Conservation (phyloP, 2,329 filamentous ascomycete genomes). For the Apiospora malaysiana region DNA sequence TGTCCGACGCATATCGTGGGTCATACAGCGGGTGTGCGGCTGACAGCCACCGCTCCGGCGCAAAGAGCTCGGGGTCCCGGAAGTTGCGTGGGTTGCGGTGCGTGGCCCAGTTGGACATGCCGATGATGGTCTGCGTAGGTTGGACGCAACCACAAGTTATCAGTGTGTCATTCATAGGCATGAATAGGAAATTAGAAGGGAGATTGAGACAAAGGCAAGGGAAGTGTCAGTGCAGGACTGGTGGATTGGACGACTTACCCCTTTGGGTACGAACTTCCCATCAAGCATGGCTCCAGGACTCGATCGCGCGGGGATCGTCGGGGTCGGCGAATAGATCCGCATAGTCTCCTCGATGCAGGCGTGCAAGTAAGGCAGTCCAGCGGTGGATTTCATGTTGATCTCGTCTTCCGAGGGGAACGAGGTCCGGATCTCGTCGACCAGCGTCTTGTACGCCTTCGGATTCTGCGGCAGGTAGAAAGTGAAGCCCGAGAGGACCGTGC, state of each 20-base stretch:
- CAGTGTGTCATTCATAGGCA: background rate
- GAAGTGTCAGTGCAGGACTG: too few species aligned
- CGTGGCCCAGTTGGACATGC: constrained; percentile 50
- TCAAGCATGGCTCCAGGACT: constrained; percentile 14
- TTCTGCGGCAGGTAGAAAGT: constrained; percentile 44
- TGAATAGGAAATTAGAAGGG: background rate
- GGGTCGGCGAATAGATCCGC: constrained; percentile 42
- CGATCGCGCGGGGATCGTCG: constrained; percentile 15
- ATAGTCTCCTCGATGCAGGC: constrained; percentile 46
- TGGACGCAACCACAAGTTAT: background rate
- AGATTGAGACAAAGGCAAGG: too few species aligned
- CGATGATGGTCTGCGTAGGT: constrained; percentile 42
- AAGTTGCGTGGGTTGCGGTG: constrained; percentile 31
- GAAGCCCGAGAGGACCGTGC: constrained; percentile 44
- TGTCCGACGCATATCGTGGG: constrained; percentile 21
- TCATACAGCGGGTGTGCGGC: constrained; percentile 26
- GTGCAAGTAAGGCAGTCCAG: constrained; percentile 39
- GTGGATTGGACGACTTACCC: background rate
- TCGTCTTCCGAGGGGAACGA: constrained; percentile 39
- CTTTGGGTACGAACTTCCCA: constrained; percentile 12
- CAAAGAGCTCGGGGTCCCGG: constrained; percentile 40
- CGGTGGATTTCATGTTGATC: constrained; percentile 38
- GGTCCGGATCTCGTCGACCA: constrained; percentile 42
- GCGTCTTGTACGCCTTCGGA: constrained; percentile 27
- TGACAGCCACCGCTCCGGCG: constrained; percentile 30